Evolutionary conservation across 768 basidiomycete species (phyloP).

Genomic region (Lactarius hatsudake): DNA sequence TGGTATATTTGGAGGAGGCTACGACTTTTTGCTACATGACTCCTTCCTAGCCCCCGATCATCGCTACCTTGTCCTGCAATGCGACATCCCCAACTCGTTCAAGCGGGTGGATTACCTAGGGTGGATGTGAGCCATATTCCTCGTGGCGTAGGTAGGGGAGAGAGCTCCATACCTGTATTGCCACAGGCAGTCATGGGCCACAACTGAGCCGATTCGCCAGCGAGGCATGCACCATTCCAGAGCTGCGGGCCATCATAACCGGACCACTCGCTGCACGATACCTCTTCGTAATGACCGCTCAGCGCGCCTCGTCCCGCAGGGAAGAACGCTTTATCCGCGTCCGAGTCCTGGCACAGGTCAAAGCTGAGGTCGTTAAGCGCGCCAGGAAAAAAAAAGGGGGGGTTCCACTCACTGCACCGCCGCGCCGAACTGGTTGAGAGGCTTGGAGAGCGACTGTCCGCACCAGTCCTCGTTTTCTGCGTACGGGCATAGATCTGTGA

Average conservation of each 20-base stretch:
- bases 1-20: not conserved
- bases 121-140: not conserved
- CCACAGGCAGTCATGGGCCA: slow-evolving; percentile 56
- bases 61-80: not conserved
- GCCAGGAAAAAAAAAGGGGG: too few relatives aligned
- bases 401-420: slow-evolving; percentile 46
- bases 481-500: slow-evolving; percentile 45
- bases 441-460: slow-evolving; percentile 48
- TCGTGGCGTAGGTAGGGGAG: not conserved
- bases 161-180: slow-evolving; percentile 45
- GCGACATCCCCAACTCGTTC: not conserved
- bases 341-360: slow-evolving; percentile 59
- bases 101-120: slow-evolving; percentile 12
- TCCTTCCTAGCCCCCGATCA: not conserved
- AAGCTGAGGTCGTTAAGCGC: slow-evolving; percentile 39
- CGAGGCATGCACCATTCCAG: slow-evolving; percentile 52
- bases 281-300: slow-evolving; percentile 51
- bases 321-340: slow-evolving; percentile 53
- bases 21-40: not conserved
- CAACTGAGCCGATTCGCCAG: slow-evolving; percentile 44
- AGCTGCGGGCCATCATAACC: slow-evolving; percentile 50
- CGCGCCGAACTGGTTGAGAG: slow-evolving; percentile 34
- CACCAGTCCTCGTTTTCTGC: slow-evolving; percentile 53
- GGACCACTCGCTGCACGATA: slow-evolving; percentile 55
- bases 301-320: slow-evolving; percentile 52